A percentile compares a stretch with the other conserved stretches of the same genome.
Evolutionary conservation across 768 basidiomycete species (phyloP).

Genomic region (Serendipita sp.): DNA sequence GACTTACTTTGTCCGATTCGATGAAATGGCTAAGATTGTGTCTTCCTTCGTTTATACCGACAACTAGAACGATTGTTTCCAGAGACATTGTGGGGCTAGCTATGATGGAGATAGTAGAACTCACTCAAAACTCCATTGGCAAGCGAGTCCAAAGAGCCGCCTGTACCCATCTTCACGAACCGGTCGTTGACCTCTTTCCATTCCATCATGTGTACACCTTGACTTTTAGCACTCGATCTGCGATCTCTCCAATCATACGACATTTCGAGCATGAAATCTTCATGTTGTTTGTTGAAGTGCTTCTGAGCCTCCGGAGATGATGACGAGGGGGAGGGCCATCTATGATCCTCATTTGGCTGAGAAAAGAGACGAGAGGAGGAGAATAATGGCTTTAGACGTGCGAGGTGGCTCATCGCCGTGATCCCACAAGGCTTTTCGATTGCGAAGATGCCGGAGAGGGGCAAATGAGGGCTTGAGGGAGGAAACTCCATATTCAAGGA

Average conservation of each 20-base stretch:
- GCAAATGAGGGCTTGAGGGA: constrained; percentile 19
- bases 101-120: constrained; percentile 12
- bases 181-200: constrained; percentile 17
- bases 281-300: neutral
- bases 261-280: neutral
- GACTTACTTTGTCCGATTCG: constrained; percentile 68
- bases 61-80: constrained; percentile 20
- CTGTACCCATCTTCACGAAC: constrained; percentile 71
- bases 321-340: constrained; percentile 6
- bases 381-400: constrained; percentile 66
- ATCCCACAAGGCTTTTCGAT: constrained; percentile 84
- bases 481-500: too few relatives aligned
- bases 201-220: constrained; percentile 19
- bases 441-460: constrained; percentile 71
- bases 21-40: constrained; percentile 73
- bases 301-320: neutral
- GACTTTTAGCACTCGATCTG: constrained; percentile 23
- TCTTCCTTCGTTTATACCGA: constrained; percentile 80
- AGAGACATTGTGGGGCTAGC: neutral
- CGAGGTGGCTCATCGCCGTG: constrained; percentile 80
- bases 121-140: constrained; percentile 92
- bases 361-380: constrained; percentile 60
- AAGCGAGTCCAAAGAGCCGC: constrained; percentile 89
- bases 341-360: constrained; percentile 11
- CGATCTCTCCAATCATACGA: constrained; percentile 20